Evolutionary conservation across 805 yeast species (phyloP), one percentile per base, ranked within the genome.

Genomic region (Candida adriatica): DNA sequence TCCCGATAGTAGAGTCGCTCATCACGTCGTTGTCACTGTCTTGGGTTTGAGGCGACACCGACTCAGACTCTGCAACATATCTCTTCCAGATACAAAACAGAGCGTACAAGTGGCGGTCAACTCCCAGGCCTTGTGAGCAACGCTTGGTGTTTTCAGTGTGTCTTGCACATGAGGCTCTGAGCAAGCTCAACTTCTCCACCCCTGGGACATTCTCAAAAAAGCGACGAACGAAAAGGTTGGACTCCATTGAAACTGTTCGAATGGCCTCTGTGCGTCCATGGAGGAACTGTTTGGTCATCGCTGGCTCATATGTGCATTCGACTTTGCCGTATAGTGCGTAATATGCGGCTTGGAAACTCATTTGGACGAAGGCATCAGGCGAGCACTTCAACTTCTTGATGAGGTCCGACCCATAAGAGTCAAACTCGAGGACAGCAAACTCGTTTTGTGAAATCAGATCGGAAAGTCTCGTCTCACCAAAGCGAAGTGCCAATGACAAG

Each of bases 191-290:
- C 49, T 85, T 83, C 22, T 71, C 78, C 23, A 62, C 59, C 11
- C 76, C 66, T 1, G 79, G 59, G 13, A 74, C 67, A 30, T 73
- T 65, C 48, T 84, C 92, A 53, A 90, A 82, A 53, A 87, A 80
- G 42, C 84, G 81, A 35, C 94, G 74, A 13, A 85, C 94, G 60
- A 86, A 87, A 27, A 71, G 65, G 49, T 82, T 82, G 1, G 92
- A 79, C 51, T 85, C 85, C 45, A 73, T 66, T 6, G 90, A 76
- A 5, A 87, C 96, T 0, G 94, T 72, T 48, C 96, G 68, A 34
- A 87, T 76, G 4, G 95, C 94, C 57, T 87, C 96, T 1, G 96
- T 87, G 55, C 96, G 71, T 8, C 96, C 96, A 52, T 87, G 95
- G 41, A 79, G 68, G 53, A 79, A 87, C 37, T 64, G 65, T 56